A percentile compares a stretch with the other conserved stretches of the same genome.
Conservation (phyloP, 129 eudicot species). For the Artemisia argyi region DNA sequence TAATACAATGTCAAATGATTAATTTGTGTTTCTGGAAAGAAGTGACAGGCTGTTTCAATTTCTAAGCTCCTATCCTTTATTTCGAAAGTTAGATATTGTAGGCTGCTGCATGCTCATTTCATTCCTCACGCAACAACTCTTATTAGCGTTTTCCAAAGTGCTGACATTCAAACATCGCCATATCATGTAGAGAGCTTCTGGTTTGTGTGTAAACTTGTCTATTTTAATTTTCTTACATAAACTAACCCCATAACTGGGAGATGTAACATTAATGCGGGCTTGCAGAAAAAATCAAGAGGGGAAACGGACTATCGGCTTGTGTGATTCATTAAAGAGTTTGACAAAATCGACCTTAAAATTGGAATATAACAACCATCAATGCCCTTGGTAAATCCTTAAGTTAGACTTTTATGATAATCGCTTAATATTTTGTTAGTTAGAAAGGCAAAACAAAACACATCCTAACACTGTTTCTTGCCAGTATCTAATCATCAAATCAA, state of each 20-base stretch:
- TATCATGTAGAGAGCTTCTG: not conserved
- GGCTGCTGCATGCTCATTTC: too few species aligned
- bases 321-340: not conserved
- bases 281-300: not conserved
- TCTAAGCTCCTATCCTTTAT: not conserved
- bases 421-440: not conserved
- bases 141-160: not conserved
- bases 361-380: not conserved
- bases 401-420: not conserved
- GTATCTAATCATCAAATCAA: not conserved
- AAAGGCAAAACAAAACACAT: not conserved
- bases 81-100: too few species aligned
- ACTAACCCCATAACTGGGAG: not conserved
- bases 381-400: not conserved
- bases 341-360: not conserved
- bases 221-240: not conserved
- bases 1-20: not conserved
- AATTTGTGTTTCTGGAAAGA: not conserved
- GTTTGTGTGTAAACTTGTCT: not conserved
- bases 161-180: not conserved
- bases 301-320: not conserved
- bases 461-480: not conserved
- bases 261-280: too few species aligned
- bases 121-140: not conserved
- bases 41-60: not conserved